Evolutionary conservation across 768 basidiomycete genomes (phyloP), one percentile per base, ranked within the genome.

Genomic region (Boletus rex-veris): DNA sequence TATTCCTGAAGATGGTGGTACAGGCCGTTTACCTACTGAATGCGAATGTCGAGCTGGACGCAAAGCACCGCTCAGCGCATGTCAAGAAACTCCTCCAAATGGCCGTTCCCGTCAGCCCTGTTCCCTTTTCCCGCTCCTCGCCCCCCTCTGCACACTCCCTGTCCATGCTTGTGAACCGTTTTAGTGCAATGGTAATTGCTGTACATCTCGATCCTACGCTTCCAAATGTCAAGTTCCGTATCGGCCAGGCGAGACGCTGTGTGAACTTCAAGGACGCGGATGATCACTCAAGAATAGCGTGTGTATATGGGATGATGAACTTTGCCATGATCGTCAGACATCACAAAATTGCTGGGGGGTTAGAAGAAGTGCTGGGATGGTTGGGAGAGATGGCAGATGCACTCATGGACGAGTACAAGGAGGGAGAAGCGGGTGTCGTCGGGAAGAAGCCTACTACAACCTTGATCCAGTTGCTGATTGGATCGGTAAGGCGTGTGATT

Each of bases 1-100:
- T 90, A 7, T 90, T 93, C 64, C 75, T 96, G 42, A 92, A 93
- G 66, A 76, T 97, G 50, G 75, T 94, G 33, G 80, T 86, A n/a
- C 81, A 82, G 42, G 85, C 86, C 0, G 67, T 68, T n/a, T 31
- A 60, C 37, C 48, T 50, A 39, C n/a, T 59, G 38, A 60, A 61
- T 42, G 75, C 75, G 2, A 69, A 75, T 12, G 71, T 73, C 53
- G 64, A 65, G 19, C 44, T 51, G 21, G 66, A 69, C 59, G 64
- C 68, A 50, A 70, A 63, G 53, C 70, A 71, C 48, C 63, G 77
- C 14, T 70, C 72, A 8, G 71, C 74, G 26, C 79, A 76, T 57
- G 71, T 78, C 64, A 84, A 82, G 64, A 88, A 92, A 60, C 71
- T 95, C 9, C 70, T 92, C 39, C 82, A 87, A 8, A 75, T 90